A percentile compares a stretch with the other conserved stretches of the same genome.
These are phyloP conservation scores for Aureoboletus auriporus DNA, from an alignment of 768 basidiomycete genomes.

Conservation along the genomic window DNA sequence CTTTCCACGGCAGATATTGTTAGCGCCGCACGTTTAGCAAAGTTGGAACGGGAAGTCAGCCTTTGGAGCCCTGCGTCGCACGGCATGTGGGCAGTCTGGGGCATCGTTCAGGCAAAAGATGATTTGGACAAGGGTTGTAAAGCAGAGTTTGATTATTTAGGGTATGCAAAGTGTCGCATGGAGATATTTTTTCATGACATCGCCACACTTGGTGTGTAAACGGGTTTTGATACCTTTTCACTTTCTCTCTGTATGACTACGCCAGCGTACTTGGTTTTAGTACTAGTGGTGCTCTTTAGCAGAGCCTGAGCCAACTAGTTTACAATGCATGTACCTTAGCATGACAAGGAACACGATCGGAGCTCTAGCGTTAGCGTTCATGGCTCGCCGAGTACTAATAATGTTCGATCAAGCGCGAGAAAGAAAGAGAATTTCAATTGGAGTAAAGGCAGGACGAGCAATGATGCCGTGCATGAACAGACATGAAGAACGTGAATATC, in stretches of 20 bases:
- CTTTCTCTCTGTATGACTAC: background rate
- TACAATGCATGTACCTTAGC: too few species aligned
- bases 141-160: conserved; percentile 87
- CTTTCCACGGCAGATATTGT: conserved; percentile 19
- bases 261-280: too few species aligned
- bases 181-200: conserved; percentile 57
- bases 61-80: conserved; percentile 90
- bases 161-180: conserved; percentile 72
- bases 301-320: too few species aligned
- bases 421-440: conserved; percentile 30
- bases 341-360: too few species aligned
- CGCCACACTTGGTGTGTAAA: conserved; percentile 37
- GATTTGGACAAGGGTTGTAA: conserved; percentile 50
- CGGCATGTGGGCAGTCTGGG: conserved; percentile 95
- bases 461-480: conserved; percentile 17
- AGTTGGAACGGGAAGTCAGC: conserved; percentile 73
- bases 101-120: conserved; percentile 84
- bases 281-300: too few species aligned
- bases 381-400: too few species aligned
- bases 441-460: conserved; percentile 44
- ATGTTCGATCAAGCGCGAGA: conserved; percentile 20
- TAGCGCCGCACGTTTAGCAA: conserved; percentile 44
- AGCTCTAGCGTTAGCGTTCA: too few species aligned
- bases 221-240: background rate
- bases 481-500: conserved; percentile 41